Conservation (phyloP, 768 basidiomycete genomes). For the Daedaleopsis nitida region DNA sequence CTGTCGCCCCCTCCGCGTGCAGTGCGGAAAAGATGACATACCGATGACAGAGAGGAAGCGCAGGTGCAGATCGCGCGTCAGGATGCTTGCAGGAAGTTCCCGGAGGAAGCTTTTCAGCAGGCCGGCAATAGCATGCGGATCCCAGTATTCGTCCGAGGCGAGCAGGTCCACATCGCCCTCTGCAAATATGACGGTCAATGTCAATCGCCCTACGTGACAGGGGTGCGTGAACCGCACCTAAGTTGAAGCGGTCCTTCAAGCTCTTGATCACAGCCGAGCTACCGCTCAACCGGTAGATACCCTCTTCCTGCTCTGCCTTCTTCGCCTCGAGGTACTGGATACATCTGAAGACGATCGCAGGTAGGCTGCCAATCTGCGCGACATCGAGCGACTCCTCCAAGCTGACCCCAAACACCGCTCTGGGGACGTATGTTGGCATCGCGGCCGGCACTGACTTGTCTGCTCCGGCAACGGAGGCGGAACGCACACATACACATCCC, state of each 20-base stretch:
- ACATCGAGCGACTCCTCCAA: constrained; percentile 88
- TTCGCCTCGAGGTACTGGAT: constrained; percentile 95
- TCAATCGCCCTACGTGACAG: not conserved
- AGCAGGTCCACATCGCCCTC: constrained; percentile 97
- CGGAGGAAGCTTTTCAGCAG: constrained; percentile 92
- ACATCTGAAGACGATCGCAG: constrained; percentile 92
- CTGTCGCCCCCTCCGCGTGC: constrained; percentile 7
- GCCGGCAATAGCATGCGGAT: constrained; percentile 96
- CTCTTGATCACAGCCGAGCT: constrained; percentile 94
- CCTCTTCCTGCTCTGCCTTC: constrained; percentile 95
- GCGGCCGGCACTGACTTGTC: constrained; percentile 35
- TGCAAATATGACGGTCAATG: constrained; percentile 31
- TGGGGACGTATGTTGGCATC: constrained; percentile 45
- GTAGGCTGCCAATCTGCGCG: constrained; percentile 86
- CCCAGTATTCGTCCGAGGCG: constrained; percentile 89
- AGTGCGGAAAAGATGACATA: constrained; percentile 41
- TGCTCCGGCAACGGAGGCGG: too few relatives aligned
- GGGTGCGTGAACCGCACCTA: constrained; percentile 50
- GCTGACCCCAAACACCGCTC: constrained; percentile 87
- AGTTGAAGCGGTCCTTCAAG: constrained; percentile 91
- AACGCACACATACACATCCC: not conserved
- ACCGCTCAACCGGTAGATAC: constrained; percentile 94
- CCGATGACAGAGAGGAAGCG: constrained; percentile 92
- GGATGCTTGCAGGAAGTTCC: constrained; percentile 89
- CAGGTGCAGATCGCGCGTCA: constrained; percentile 90